A percentile compares a stretch with the other conserved stretches of the same genome.
Evolutionary conservation across 2,329 filamentous ascomycete species (phyloP).

Genomic region (Sporothrix luriei): DNA sequence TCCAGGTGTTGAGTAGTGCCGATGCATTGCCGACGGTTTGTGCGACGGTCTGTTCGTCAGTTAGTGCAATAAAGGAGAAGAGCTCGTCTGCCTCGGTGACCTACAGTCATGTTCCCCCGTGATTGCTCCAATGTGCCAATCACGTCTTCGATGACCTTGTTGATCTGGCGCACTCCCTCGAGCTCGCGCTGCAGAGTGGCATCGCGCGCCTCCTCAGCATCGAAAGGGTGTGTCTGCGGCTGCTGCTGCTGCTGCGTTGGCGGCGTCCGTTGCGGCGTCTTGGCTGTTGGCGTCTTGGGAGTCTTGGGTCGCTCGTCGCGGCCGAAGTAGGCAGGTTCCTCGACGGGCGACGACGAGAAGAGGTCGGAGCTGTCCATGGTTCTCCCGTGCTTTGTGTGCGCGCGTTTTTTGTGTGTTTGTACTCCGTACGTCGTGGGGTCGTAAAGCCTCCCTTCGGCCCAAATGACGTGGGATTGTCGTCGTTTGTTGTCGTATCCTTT

Average conservation of each 20-base stretch:
- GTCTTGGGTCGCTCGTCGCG: slow-evolving; percentile 46
- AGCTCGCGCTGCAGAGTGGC: slow-evolving; percentile 76
- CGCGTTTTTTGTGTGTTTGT: background rate
- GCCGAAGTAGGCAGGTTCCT: slow-evolving; percentile 28
- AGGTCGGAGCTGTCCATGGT: slow-evolving; percentile 37
- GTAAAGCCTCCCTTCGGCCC: background rate
- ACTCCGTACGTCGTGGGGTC: background rate
- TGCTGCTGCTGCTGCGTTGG: slow-evolving; percentile 26
- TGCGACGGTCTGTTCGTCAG: slow-evolving; percentile 67
- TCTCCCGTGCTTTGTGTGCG: background rate
- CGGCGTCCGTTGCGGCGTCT: slow-evolving; percentile 36
- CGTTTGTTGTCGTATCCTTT: background rate
- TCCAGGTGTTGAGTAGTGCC: slow-evolving; percentile 91
- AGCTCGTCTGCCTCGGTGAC: slow-evolving; percentile 35
- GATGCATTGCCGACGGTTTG: slow-evolving; percentile 85
- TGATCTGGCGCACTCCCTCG: slow-evolving; percentile 80
- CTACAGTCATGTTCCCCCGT: slow-evolving; percentile 75
- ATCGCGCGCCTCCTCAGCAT: slow-evolving; percentile 69
- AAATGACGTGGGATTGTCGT: slow-evolving; percentile 22
- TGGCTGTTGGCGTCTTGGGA: slow-evolving; percentile 51
- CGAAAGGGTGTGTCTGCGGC: slow-evolving; percentile 51
- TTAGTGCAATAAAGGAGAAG: background rate
- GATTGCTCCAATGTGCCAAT: slow-evolving; percentile 71
- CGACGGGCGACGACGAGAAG: slow-evolving; percentile 37
- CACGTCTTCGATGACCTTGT: slow-evolving; percentile 80